Evolutionary conservation across 2,329 filamentous ascomycete species (phyloP).

Genomic region (Aspergillus sp.): DNA sequence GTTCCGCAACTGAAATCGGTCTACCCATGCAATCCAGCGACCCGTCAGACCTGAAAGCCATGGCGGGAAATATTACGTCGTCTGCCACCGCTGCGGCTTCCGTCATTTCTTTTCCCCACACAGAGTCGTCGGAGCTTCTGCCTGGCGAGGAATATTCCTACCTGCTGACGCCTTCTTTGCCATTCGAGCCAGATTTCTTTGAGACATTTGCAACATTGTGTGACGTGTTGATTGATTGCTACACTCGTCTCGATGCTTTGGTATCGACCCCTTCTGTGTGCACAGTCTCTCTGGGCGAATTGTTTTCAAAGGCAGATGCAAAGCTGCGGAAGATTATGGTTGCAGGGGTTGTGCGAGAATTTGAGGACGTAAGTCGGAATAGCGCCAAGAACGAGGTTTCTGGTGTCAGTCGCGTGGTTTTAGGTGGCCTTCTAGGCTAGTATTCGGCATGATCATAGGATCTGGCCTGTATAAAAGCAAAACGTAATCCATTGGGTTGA

Average conservation of each 20-base stretch:
- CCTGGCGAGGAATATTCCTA: conserved; percentile 85
- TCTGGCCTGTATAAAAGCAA: not conserved
- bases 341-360: conserved; percentile 81
- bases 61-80: conserved; percentile 35
- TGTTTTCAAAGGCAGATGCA: conserved; percentile 85
- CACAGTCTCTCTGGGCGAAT: conserved; percentile 65
- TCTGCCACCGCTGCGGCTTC: conserved; percentile 33
- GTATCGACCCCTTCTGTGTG: conserved; percentile 72
- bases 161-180: conserved; percentile 83
- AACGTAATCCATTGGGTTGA: too few relatives aligned
- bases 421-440: conserved; percentile 71
- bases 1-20: conserved; percentile 57
- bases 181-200: conserved; percentile 96
- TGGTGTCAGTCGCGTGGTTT: conserved; percentile 80
- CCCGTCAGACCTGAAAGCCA: conserved; percentile 43
- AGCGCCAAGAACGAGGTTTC: conserved; percentile 77
- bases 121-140: conserved; percentile 57
- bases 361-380: conserved; percentile 77
- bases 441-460: not conserved
- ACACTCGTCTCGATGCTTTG: conserved; percentile 70
- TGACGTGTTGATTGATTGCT: conserved; percentile 90
- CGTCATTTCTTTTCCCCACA: conserved; percentile 37
- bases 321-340: conserved; percentile 85
- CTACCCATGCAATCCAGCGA: conserved; percentile 48
- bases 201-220: conserved; percentile 94